These are phyloP conservation scores for Pseudozyma pruni DNA, from an alignment of 1,284 basidiomycete genomes.

Conservation along the genomic window DNA sequence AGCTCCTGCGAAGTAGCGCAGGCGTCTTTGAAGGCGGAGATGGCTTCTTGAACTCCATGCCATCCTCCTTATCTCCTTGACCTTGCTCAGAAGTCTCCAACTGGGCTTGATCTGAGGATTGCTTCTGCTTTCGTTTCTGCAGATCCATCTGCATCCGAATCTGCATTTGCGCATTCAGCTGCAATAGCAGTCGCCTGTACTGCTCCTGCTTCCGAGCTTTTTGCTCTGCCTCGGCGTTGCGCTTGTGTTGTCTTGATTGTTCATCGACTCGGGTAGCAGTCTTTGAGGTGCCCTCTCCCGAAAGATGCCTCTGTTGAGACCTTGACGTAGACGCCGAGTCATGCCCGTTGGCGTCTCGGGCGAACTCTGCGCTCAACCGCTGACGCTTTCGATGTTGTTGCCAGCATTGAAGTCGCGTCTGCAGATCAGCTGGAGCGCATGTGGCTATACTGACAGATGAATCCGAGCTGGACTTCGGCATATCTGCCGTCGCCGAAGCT, in stretches of 20 bases:
- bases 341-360: not conserved
- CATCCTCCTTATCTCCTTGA: not conserved
- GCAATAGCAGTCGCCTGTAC: constrained; percentile 22
- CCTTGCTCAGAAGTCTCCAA: not conserved
- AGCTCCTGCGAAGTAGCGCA: not conserved
- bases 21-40: constrained; percentile 2
- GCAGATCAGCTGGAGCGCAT: constrained; percentile 11
- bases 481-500: not conserved
- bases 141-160: constrained; percentile 23
- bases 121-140: constrained; percentile 27
- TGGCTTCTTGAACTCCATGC: constrained; percentile 1
- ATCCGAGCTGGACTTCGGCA: not conserved
- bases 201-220: constrained; percentile 26
- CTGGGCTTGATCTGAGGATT: constrained; percentile 6
- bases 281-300: not conserved
- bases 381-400: constrained; percentile 24
- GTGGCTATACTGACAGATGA: constrained; percentile 2
- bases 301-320: not conserved
- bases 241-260: not conserved
- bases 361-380: not conserved
- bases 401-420: constrained; percentile 16
- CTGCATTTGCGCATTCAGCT: constrained; percentile 28
- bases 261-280: not conserved
- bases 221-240: constrained; percentile 19
- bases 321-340: not conserved